Conservation (phyloP, 805 yeast species). For the Kuraishia borneana region DNA sequence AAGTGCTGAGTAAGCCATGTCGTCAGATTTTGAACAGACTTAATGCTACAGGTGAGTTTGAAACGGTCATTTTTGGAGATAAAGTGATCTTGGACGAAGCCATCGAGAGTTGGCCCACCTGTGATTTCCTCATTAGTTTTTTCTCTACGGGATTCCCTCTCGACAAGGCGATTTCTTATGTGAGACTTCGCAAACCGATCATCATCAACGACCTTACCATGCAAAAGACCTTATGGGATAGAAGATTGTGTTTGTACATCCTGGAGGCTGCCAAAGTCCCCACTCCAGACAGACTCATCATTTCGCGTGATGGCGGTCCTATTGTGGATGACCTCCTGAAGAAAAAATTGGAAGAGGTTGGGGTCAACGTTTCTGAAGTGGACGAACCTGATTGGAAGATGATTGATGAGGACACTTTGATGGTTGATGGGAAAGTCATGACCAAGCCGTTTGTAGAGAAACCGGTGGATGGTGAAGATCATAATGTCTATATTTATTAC, state of each 20-base stretch:
- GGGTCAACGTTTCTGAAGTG: conserved; percentile 36
- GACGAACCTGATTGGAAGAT: conserved; percentile 76
- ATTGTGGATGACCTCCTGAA: conserved; percentile 58
- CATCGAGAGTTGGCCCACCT: conserved; percentile 97
- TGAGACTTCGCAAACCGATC: conserved; percentile 80
- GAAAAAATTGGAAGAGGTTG: conserved; percentile 46
- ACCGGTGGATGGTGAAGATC: conserved; percentile 99
- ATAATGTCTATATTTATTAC: conserved; percentile 88
- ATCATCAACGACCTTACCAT: conserved; percentile 78
- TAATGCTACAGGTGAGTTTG: conserved; percentile 91
- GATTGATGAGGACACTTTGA: conserved; percentile 78
- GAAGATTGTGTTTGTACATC: conserved; percentile 74
- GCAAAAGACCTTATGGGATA: conserved; percentile 96
- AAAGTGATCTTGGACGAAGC: conserved; percentile 89
- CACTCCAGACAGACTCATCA: conserved; percentile 80
- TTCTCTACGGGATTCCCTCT: conserved; percentile 95
- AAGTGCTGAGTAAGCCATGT: conserved; percentile 93
- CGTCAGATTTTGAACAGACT: conserved; percentile 79
- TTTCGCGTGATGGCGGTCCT: conserved; percentile 97
- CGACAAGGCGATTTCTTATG: conserved; percentile 89
- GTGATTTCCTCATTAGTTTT: conserved; percentile 88
- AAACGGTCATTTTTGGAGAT: conserved; percentile 94
- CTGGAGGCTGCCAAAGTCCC: conserved; percentile 78
- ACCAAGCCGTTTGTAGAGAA: conserved; percentile 94
- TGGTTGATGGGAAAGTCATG: conserved; percentile 61